Evolutionary conservation across 1,284 basidiomycete species (phyloP), one percentile per base, ranked within the genome.

Genomic region (Ceratobasidium sp.): DNA sequence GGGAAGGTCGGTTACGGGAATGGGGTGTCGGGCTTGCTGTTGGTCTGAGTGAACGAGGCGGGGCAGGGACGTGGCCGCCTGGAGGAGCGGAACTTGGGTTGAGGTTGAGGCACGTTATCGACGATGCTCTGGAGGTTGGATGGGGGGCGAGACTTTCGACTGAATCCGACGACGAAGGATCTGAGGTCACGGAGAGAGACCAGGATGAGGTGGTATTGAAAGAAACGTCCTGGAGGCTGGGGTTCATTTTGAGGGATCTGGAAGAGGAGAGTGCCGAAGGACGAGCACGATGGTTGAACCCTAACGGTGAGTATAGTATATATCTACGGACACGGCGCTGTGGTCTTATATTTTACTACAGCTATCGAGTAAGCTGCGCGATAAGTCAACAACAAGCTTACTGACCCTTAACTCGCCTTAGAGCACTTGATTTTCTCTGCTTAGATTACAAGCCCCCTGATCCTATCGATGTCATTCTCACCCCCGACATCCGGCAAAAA

Each of bases 361-460:
- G 86, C 83, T 33, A 86, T 89, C 42, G 86, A 91, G 87, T 88
- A 78, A 69, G 87, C 79, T 40, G 76, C n/a, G 33, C 21, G 48
- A 21, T 16, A 53, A n/a, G 36, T 62, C 9, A 56, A 33, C 7
- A 14, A n/a, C n/a, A 14, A 38, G 9, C 36, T 4, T 59, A 36
- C 30, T 33, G 6, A 33, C 30, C 30, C 30, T 66, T 49, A 16
- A 40, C n/a, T 12, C 44, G 30, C 21, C 74, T 38, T 75, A 64
- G 91, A 79, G 92, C 94, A 8, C 80, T 95, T 48, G 94, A 95
- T 79, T 96, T 95, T 77, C 80, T 96, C 18, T 92, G 92, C 78
- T 87, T 95, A 81, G 88, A 92, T 74, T 96, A 95, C 80, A 90
- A 89, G 75, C 88, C 92, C 14, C 92, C 92, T 0, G 83, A 84